Evolutionary conservation across 768 basidiomycete species (phyloP).

Genomic region (Podaxis mareebaensis): DNA sequence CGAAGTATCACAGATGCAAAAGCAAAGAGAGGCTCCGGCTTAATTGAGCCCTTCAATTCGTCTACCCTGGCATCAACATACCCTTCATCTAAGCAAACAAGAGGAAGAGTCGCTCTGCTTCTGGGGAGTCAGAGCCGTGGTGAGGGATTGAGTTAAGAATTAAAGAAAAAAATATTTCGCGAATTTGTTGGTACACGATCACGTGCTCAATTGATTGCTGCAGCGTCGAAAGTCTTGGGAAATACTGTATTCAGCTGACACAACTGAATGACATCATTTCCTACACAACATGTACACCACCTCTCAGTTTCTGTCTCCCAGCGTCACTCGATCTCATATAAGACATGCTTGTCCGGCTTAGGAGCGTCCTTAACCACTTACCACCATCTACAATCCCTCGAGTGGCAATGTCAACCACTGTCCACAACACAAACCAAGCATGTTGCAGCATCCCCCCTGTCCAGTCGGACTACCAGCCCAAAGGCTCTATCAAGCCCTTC

Average conservation of each 20-base stretch:
- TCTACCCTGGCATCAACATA: slow-evolving; percentile 52
- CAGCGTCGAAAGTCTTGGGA: not conserved
- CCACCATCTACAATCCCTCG: slow-evolving; percentile 19
- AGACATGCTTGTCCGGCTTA: slow-evolving; percentile 34
- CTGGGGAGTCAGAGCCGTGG: slow-evolving; percentile 9
- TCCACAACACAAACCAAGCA: slow-evolving; percentile 42
- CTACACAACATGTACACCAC: not conserved
- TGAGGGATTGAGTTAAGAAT: slow-evolving; percentile 3
- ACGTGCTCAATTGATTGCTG: not conserved
- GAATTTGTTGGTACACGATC: not conserved
- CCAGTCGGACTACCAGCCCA: slow-evolving; percentile 50
- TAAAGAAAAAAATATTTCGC: not conserved
- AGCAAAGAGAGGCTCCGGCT: slow-evolving; percentile 71
- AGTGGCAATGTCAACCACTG: slow-evolving; percentile 35
- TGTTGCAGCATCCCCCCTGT: slow-evolving; percentile 62
- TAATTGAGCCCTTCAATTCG: slow-evolving; percentile 60
- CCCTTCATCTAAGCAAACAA: slow-evolving; percentile 44
- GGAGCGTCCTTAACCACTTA: slow-evolving; percentile 40
- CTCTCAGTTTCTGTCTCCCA: not conserved
- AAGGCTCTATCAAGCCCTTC: slow-evolving; percentile 48
- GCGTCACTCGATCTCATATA: not conserved
- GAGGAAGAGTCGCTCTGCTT: slow-evolving; percentile 56
- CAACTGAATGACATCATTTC: slow-evolving; percentile 12
- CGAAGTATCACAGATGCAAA: slow-evolving; percentile 33
- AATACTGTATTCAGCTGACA: not conserved